Evolutionary conservation across 2,329 filamentous ascomycete species (phyloP), one percentile per base, ranked within the genome.

Genomic region (Teratosphaeriaceae sp.): DNA sequence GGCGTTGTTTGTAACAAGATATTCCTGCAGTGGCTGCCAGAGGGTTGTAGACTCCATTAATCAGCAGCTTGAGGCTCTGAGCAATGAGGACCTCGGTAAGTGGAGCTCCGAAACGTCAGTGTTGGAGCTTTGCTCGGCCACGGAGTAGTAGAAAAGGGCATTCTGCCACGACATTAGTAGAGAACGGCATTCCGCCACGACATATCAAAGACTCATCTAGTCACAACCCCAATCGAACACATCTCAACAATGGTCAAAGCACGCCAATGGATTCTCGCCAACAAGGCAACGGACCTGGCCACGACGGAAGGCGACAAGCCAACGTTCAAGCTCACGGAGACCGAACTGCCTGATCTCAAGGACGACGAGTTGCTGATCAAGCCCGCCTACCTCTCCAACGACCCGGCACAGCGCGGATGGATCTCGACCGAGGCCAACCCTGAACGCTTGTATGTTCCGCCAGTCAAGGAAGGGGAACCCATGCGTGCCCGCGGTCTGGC

Each of bases 351-450:
- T 2, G 27, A 45, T 11, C 43, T 23, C 20, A 55, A 60, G 23
- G 45, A 64, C 27, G 58, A 65, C 44, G 62, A 75, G 58, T 61
- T 72, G 50, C 65, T 76, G 20, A 53, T 73, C 47, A 69, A 74
- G 52, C 56, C 62, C 2, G 56, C 68, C 21, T 74, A 68, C 54
- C 55, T 75, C 42, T 74, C 70, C 47, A 74, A 75, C 43, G 73
- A 77, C 55, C 73, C 74, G 3, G 73, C 71, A 1, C 71, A 75
- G 56, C 65, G 73, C 24, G 65, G 62, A 35, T 74, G 72, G 71
- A 72, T 76, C 44, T 43, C 46, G 5, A 21, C 38, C 5, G 38
- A 41, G 24, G 30, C 35, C 18, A 61, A 69, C 45, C 55, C 62
- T 19, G 64, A 63, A 9, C 66, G 72, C 19, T 60, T 71, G 5